Percentiles rank a stretch among this genome's conserved stretches.
These are phyloP conservation scores for Colletotrichum incanum DNA, from an alignment of 2,329 filamentous ascomycete genomes.

Conservation along the genomic window DNA sequence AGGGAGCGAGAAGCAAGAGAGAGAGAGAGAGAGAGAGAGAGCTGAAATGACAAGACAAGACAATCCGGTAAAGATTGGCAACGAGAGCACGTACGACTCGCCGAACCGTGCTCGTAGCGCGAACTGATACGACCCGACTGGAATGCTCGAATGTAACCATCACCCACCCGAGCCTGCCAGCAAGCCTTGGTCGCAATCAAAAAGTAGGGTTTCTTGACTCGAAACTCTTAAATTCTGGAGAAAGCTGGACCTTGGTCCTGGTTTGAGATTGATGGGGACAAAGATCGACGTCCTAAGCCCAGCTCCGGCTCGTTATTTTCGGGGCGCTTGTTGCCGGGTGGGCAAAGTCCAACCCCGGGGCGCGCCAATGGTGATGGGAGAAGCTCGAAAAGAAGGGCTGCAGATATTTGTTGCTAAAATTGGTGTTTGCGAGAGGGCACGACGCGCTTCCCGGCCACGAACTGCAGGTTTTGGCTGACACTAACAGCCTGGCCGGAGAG, in stretches of 20 bases:
- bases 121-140: not conserved
- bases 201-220: constrained; percentile 8
- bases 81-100: not conserved
- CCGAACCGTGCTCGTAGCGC: not conserved
- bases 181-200: not conserved
- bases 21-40: too few species aligned
- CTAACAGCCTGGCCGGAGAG: not conserved
- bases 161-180: not conserved
- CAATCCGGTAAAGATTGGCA: not conserved
- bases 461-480: too few species aligned
- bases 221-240: constrained; percentile 15
- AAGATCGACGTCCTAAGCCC: constrained; percentile 4
- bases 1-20: too few species aligned
- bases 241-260: not conserved
- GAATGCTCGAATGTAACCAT: constrained; percentile 2
- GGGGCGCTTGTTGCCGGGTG: not conserved
- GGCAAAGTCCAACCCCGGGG: too few species aligned
- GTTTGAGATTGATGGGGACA: constrained; percentile 15
- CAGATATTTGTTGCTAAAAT: not conserved
- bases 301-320: not conserved
- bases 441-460: not conserved
- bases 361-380: too few species aligned
- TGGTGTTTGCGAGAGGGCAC: not conserved
- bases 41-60: not conserved
- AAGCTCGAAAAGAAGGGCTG: not conserved